phyloP scores from a whole-genome alignment of 192 early-diverging fungal species.

The Podila epigama region DNA sequence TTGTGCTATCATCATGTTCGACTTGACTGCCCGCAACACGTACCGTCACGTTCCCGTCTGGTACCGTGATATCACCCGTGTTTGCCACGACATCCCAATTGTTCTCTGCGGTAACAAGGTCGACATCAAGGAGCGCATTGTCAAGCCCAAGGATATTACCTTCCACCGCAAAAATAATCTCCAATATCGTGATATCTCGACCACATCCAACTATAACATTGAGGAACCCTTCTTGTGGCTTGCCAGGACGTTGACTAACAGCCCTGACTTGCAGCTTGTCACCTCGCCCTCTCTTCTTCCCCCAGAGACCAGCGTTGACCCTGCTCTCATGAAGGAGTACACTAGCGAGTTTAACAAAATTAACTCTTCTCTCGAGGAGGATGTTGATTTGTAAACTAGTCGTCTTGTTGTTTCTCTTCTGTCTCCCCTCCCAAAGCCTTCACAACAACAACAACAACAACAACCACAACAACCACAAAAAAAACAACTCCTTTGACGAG shows the following conservation, averaged over 20 bases:
- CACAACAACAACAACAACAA: background rate
- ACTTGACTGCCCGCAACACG: constrained; percentile 98
- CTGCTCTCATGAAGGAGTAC: constrained; percentile 77
- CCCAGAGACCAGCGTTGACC: constrained; percentile 91
- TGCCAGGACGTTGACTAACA: constrained; percentile 94
- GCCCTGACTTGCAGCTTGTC: constrained; percentile 95
- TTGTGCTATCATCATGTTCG: constrained; percentile 99
- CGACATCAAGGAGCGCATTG: constrained; percentile 99
- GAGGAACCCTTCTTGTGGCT: constrained; percentile 99
- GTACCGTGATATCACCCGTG: constrained; percentile 99
- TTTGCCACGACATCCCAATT: constrained; percentile 99
- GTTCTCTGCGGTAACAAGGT: constrained; percentile 99
- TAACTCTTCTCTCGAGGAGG: constrained; percentile 83
- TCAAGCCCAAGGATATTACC: constrained; percentile 99
- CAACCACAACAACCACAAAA: background rate
- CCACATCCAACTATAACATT: constrained; percentile 99
- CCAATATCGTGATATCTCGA: constrained; percentile 99
- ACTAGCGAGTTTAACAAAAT: constrained; percentile 74
- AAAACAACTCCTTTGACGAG: too few relatives aligned
- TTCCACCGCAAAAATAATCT: constrained; percentile 99
- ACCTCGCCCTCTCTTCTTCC: constrained; percentile 96
- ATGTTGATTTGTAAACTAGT: constrained; percentile 45
- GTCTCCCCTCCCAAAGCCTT: background rate
- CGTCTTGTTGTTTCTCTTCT: background rate
- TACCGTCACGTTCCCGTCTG: constrained; percentile 99